A percentile compares a stretch with the other conserved stretches of the same genome.
These are phyloP conservation scores for Fusarium ramigenum DNA, from an alignment of 2,329 filamentous ascomycete genomes.

Conservation along the genomic window DNA sequence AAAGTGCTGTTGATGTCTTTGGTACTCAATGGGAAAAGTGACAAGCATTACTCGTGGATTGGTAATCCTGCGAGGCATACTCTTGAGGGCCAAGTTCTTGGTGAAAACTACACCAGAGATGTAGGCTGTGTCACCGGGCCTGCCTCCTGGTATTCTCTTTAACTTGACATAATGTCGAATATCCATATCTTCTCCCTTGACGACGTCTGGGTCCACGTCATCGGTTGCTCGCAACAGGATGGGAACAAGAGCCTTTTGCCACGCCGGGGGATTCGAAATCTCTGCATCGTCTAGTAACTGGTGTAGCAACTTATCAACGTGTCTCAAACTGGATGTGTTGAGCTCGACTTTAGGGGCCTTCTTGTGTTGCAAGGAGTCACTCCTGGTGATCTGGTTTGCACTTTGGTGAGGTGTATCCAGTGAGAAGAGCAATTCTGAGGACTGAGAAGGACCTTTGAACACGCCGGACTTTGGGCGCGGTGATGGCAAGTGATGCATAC, in stretches of 20 bases:
- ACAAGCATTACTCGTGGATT: conserved; percentile 91
- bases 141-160: conserved; percentile 93
- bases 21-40: conserved; percentile 95
- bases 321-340: conserved; percentile 85
- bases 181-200: conserved; percentile 92
- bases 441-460: conserved; percentile 65
- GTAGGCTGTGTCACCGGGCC: conserved; percentile 92
- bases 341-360: conserved; percentile 82
- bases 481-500: conserved; percentile 73
- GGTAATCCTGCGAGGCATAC: conserved; percentile 87
- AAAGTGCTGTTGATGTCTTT: conserved; percentile 86
- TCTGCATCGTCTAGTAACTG: conserved; percentile 83
- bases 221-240: conserved; percentile 92
- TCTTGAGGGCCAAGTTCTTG: conserved; percentile 95
- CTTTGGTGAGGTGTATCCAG: conserved; percentile 57
- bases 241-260: conserved; percentile 90
- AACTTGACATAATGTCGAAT: conserved; percentile 97
- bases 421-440: conserved; percentile 61
- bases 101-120: conserved; percentile 97
- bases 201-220: conserved; percentile 92
- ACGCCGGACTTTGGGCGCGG: conserved; percentile 70
- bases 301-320: conserved; percentile 84
- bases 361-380: conserved; percentile 81
- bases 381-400: conserved; percentile 70
- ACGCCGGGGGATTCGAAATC: conserved; percentile 77